Evolutionary conservation across 768 basidiomycete genomes (phyloP).

Genomic region (Pulveroboletus ravenelii): DNA sequence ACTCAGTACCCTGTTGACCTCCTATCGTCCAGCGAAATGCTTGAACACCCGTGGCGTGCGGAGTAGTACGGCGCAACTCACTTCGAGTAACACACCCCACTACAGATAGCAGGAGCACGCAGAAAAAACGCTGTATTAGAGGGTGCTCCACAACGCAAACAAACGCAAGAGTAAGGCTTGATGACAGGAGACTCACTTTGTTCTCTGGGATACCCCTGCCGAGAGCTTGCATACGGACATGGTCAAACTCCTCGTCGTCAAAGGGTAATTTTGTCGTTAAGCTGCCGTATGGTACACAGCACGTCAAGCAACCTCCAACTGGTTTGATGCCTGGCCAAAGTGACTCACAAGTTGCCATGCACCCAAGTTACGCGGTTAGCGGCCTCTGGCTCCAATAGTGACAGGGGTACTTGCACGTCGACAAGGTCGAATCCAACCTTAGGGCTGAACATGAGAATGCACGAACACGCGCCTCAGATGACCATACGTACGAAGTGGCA

Average conservation of each 20-base stretch:
- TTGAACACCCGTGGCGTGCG: not conserved
- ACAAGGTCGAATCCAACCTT: constrained; percentile 80
- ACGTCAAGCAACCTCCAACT: constrained; percentile 1
- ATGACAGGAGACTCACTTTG: constrained; percentile 40
- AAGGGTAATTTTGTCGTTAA: constrained; percentile 74
- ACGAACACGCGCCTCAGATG: not conserved
- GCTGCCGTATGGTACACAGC: constrained; percentile 36
- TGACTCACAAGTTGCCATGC: constrained; percentile 73
- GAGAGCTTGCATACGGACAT: constrained; percentile 67
- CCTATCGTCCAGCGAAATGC: constrained; percentile 38
- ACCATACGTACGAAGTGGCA: constrained; percentile 54
- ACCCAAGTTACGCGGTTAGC: constrained; percentile 63
- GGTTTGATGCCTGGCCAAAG: not conserved
- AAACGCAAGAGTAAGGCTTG: not conserved
- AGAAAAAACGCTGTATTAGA: too few relatives aligned
- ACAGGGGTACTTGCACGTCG: constrained; percentile 62
- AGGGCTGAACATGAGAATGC: constrained; percentile 4
- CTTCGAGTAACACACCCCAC: constrained; percentile 70
- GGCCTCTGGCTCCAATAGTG: constrained; percentile 45
- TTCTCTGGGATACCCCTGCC: constrained; percentile 70
- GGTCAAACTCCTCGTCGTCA: constrained; percentile 79
- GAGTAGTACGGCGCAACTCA: constrained; percentile 20
- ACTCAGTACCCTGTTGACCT: constrained; percentile 64
- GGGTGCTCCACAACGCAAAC: not conserved
- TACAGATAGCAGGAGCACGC: constrained; percentile 22